These are phyloP conservation scores for Cynara cardunculus DNA, from an alignment of 129 eudicot genomes.

Conservation along the genomic window DNA sequence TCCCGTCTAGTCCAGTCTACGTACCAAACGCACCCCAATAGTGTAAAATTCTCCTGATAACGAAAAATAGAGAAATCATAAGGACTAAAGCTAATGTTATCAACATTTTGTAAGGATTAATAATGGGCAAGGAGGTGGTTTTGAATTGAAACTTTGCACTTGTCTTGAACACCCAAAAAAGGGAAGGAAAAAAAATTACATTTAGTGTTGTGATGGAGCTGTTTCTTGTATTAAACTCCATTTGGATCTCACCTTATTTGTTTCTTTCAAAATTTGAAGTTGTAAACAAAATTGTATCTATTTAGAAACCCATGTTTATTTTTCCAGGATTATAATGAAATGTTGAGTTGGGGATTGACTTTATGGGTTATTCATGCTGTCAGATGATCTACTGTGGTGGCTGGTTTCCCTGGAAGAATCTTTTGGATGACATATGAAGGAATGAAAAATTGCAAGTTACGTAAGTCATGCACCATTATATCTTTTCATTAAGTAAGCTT, in stretches of 20 bases:
- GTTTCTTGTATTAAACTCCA: neutral
- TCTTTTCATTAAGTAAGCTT: neutral
- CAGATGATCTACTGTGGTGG: constrained; percentile 18
- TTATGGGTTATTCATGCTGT: neutral
- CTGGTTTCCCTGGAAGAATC: neutral
- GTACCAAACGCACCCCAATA: neutral
- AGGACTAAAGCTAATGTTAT: neutral
- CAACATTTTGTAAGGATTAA: neutral
- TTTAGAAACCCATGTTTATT: neutral
- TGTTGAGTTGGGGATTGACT: neutral
- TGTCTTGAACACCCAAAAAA: neutral
- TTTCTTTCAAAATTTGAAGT: neutral
- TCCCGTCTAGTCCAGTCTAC: neutral
- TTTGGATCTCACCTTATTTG: neutral
- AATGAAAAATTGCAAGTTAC: neutral
- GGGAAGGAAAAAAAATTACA: neutral
- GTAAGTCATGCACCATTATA: constrained; percentile 15
- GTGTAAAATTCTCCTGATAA: neutral
- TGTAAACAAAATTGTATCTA: neutral
- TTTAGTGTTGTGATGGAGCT: neutral
- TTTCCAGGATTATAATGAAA: neutral
- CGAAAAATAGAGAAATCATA: neutral
- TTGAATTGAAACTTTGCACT: neutral
- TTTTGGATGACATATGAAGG: constrained; percentile 19
- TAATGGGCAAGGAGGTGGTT: neutral